Evolutionary conservation across 129 eudicot genomes (phyloP).

Genomic region (Escallonia herrerae): DNA sequence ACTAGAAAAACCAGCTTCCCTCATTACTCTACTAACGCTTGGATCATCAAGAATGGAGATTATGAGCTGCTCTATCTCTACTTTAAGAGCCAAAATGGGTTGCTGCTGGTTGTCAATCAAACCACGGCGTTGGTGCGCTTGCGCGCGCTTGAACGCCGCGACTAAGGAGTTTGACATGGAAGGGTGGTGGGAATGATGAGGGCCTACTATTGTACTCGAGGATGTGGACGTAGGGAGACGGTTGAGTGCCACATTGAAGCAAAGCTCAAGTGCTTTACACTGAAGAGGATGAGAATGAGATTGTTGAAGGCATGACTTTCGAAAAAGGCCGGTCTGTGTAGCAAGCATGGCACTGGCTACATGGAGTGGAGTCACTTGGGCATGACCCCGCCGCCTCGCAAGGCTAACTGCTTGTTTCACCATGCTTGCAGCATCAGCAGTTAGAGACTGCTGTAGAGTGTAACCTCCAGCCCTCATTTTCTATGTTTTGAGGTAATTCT

Average conservation of each 20-base stretch:
- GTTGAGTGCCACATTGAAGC: conserved; percentile 85
- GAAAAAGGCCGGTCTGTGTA: conserved; percentile 49
- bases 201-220: conserved; percentile 42
- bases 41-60: conserved; percentile 88
- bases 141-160: conserved; percentile 90
- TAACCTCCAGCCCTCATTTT: conserved; percentile 81
- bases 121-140: conserved; percentile 90
- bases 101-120: conserved; percentile 77
- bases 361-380: conserved; percentile 85
- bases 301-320: conserved; percentile 56
- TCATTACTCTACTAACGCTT: conserved; percentile 93
- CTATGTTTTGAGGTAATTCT: not conserved
- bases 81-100: conserved; percentile 73
- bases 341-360: conserved; percentile 79
- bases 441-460: conserved; percentile 63
- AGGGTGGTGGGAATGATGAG: conserved; percentile 65
- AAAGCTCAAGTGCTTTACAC: conserved; percentile 86
- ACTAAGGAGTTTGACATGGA: conserved; percentile 82
- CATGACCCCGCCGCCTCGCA: conserved; percentile 76
- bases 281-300: conserved; percentile 82
- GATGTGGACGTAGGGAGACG: conserved; percentile 68
- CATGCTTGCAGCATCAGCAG: conserved; percentile 53
- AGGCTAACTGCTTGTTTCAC: conserved; percentile 73
- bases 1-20: conserved; percentile 90
- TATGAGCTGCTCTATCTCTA: conserved; percentile 75